phyloP scores from a whole-genome alignment of 2,329 filamentous ascomycete species.

The Exophiala bonariae region DNA sequence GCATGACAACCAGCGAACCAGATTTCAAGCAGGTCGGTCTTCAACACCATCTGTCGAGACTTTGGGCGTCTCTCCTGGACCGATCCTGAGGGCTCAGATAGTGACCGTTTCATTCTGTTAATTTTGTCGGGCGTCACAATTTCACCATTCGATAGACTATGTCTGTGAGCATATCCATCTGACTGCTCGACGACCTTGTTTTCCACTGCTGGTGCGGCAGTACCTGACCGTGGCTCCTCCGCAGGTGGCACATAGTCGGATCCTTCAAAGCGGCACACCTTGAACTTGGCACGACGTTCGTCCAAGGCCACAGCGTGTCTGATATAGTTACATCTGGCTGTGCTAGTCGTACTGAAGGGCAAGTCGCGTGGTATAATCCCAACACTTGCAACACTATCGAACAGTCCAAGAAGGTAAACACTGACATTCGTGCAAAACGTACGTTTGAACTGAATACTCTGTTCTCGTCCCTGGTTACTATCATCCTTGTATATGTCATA shows the following conservation, averaged over 20 bases:
- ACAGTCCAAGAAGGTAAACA: constrained; percentile 57
- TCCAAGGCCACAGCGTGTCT: constrained; percentile 56
- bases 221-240: no score
- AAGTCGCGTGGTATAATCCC: constrained; percentile 32
- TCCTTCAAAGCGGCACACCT: constrained; percentile 34
- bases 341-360: constrained; percentile 41
- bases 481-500: constrained; percentile 49
- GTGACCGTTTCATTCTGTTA: no score
- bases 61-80: constrained; percentile 7
- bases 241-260: constrained; percentile 11
- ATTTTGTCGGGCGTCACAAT: no score
- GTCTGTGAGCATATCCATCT: no score
- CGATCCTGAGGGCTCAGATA: no score
- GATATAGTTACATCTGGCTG: constrained; percentile 40
- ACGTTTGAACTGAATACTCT: constrained; percentile 44
- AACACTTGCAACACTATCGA: constrained; percentile 57
- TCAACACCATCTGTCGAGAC: constrained; percentile 42
- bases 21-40: constrained; percentile 43
- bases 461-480: constrained; percentile 38
- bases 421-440: constrained; percentile 44
- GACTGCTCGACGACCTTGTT: no score
- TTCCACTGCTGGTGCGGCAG: no score
- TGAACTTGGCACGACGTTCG: constrained; percentile 58
- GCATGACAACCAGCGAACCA: constrained; percentile 50
- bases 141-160: no score